phyloP scores from a whole-genome alignment of 2,329 filamentous ascomycete genomes.

The Cercospora nicotianae region DNA sequence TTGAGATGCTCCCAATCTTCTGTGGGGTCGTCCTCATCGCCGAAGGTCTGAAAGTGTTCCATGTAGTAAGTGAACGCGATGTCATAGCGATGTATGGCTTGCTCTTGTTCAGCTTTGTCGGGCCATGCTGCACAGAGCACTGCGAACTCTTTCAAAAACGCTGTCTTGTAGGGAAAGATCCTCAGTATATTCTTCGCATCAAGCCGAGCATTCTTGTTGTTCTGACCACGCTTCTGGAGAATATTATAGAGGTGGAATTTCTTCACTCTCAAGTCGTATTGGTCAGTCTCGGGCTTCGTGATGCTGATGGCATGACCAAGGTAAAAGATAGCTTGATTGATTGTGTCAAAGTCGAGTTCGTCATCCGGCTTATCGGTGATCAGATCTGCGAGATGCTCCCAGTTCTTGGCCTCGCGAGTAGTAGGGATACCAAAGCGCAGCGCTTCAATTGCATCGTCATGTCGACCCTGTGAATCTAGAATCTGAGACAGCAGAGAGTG shows the following conservation, averaged over 20 bases:
- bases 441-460: slow-evolving; percentile 57
- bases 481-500: slow-evolving; percentile 63
- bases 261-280: slow-evolving; percentile 51
- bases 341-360: slow-evolving; percentile 24
- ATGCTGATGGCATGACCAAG: slow-evolving; percentile 56
- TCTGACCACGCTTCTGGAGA: slow-evolving; percentile 37
- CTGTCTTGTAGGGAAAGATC: slow-evolving; percentile 54
- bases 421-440: slow-evolving; percentile 60
- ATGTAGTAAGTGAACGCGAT: slow-evolving; percentile 52
- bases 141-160: slow-evolving; percentile 57
- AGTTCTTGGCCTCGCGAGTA: slow-evolving; percentile 57
- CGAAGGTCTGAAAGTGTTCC: slow-evolving; percentile 32
- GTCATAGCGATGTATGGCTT: slow-evolving; percentile 47
- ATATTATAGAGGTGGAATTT: slow-evolving; percentile 58
- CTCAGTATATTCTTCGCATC: slow-evolving; percentile 58
- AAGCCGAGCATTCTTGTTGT: slow-evolving; percentile 48
- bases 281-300: slow-evolving; percentile 41
- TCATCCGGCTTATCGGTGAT: slow-evolving; percentile 53
- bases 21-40: slow-evolving; percentile 47
- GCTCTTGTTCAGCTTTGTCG: slow-evolving; percentile 30
- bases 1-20: slow-evolving; percentile 78
- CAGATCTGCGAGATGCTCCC: slow-evolving; percentile 58
- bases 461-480: slow-evolving; percentile 56
- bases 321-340: slow-evolving; percentile 55
- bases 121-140: slow-evolving; percentile 47